These are phyloP conservation scores for Nephelium lappaceum DNA, from an alignment of 345 rosid species.

Conservation along the genomic window DNA sequence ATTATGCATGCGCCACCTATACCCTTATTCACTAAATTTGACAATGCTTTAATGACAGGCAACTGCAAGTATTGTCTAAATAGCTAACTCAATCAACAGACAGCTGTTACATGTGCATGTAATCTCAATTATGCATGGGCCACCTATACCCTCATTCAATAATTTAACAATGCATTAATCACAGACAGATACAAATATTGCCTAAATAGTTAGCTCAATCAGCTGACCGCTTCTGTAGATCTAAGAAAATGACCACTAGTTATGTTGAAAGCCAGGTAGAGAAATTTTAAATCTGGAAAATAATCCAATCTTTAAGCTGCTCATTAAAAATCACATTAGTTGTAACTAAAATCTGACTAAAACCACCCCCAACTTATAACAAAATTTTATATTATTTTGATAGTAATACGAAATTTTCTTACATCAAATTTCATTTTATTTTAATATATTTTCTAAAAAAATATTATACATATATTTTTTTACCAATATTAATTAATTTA, in stretches of 20 bases:
- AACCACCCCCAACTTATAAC: no score
- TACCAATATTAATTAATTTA: no score
- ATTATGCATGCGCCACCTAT: background rate
- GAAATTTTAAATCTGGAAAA: background rate
- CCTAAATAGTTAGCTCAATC: background rate
- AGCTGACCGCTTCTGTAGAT: background rate
- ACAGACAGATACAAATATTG: background rate
- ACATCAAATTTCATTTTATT: no score
- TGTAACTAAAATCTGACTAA: background rate
- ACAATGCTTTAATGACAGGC: background rate
- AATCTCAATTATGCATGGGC: background rate
- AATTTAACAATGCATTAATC: background rate
- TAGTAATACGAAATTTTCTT: no score
- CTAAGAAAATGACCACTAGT: slow-evolving; percentile 1
- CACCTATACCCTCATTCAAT: background rate
- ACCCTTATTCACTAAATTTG: background rate
- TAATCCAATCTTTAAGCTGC: background rate
- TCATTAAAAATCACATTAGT: background rate
- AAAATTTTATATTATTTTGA: no score
- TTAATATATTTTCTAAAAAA: no score
- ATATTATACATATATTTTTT: no score
- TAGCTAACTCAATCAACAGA: background rate
- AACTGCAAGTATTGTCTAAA: background rate
- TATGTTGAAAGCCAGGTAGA: background rate
- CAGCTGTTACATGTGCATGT: no score